These are phyloP conservation scores for Syzygium malaccense DNA, from an alignment of 441 rosid species.

Conservation along the genomic window DNA sequence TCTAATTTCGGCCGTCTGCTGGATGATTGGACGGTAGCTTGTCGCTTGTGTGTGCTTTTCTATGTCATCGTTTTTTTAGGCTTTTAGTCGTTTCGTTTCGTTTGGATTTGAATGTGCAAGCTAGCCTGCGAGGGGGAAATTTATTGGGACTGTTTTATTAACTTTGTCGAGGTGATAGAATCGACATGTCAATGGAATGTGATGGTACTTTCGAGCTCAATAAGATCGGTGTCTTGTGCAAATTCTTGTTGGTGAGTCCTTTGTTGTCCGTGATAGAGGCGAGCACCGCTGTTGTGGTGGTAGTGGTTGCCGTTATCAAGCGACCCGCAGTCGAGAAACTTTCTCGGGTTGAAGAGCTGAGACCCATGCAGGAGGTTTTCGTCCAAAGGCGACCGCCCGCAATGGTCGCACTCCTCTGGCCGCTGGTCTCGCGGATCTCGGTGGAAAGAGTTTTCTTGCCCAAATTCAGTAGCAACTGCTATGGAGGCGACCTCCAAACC, in stretches of 20 bases:
- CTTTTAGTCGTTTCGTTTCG: not conserved
- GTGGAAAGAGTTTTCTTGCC: not conserved
- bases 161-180: not conserved
- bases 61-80: not conserved
- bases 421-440: not conserved
- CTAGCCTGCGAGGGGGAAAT: not conserved
- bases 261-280: not conserved
- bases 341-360: not conserved
- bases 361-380: not conserved
- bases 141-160: not conserved
- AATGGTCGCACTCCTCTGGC: not conserved
- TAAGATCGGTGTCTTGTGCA: not conserved
- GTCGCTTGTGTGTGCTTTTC: not conserved
- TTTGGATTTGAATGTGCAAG: not conserved
- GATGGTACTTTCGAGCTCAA: not conserved
- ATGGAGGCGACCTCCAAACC: not conserved
- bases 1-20: not conserved
- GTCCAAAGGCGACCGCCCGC: not conserved
- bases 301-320: not conserved
- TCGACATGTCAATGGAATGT: not conserved
- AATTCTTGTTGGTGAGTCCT: not conserved
- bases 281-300: not conserved
- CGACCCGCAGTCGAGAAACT: not conserved
- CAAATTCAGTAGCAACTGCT: not conserved
- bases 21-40: not conserved